These are phyloP conservation scores for Sophora flavescens DNA, from an alignment of 306 rosid genomes.

Conservation along the genomic window DNA sequence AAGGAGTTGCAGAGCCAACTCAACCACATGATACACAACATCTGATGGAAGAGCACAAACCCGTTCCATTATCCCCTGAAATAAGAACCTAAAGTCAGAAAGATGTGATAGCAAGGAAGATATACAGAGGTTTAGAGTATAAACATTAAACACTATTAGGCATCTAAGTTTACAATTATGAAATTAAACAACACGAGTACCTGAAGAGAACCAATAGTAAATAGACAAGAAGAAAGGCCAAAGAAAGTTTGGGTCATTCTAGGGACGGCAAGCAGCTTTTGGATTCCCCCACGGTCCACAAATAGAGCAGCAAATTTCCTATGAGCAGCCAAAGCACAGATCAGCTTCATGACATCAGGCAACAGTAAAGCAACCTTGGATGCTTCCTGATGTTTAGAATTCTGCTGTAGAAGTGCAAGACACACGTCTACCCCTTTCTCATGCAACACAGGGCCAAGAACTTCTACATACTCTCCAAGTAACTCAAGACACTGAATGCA, in stretches of 20 bases:
- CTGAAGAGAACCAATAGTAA: constrained; percentile 97
- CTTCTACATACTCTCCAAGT: constrained; percentile 98
- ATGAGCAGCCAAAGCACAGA: constrained; percentile 97
- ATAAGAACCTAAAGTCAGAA: constrained; percentile 34
- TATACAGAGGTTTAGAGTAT: background rate
- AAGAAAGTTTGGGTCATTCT: constrained; percentile 81
- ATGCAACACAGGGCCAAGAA: constrained; percentile 96
- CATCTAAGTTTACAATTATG: constrained; percentile 12
- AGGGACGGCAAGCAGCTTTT: constrained; percentile 92
- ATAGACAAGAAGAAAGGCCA: constrained; percentile 94
- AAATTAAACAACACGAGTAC: constrained; percentile 50
- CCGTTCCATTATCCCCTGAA: constrained; percentile 95
- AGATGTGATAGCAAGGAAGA: constrained; percentile 10
- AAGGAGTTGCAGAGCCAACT: constrained; percentile 89
- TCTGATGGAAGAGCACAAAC: constrained; percentile 97
- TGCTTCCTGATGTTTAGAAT: constrained; percentile 73
- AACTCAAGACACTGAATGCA: constrained; percentile 95
- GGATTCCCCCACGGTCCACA: constrained; percentile 98
- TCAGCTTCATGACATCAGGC: constrained; percentile 96
- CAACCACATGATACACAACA: constrained; percentile 80
- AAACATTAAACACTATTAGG: constrained; percentile 6
- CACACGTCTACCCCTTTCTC: constrained; percentile 98
- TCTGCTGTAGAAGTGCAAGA: constrained; percentile 80
- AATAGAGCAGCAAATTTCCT: constrained; percentile 94
- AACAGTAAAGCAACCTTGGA: constrained; percentile 72